Evolutionary conservation across 306 rosid species (phyloP), one percentile per base, ranked within the genome.

Genomic region (Quercus aquifolioides): DNA sequence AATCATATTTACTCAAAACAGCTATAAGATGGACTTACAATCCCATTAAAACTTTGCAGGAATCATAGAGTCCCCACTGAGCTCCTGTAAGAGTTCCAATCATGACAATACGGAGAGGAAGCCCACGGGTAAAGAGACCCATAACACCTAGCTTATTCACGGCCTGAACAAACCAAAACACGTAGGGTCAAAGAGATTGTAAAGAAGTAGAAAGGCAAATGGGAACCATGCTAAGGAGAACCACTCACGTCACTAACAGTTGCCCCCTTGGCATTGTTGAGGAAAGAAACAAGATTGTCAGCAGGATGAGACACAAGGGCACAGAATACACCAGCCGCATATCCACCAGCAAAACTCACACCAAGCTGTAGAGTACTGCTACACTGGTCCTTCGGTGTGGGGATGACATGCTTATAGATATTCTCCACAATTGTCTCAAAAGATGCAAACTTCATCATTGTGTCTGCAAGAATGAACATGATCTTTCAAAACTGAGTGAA

Each of bases 261-360:
- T 55, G 99, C 96, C 70, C 98, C 99, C 82, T 95, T 89, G 28
- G 99, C 99, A 79, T 91, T 95, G 91, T 95, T 95, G 79, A 95
- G 89, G 75, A 95, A 95, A 80, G 98, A 95, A 80, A 95, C 99
- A 23, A 95, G 98, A 71, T 95, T 95, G 87, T 95, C 99, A 23
- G 99, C 98, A 74, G 99, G 99, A 82, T 95, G 99, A 82, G 99
- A 95, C 74, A 95, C 96, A 69, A 95, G 70, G 25, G 99, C 99
- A 79, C 99, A 95, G 56, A 93, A 81, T 18, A 95, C 90, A 77
- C 99, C 99, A 13, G 99, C 99, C 54, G 93, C 54, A 28, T 95
- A 93, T 83, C 99, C 99, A 81, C 94, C 98, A 68, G 93, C 93
- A 81, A 95, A 93, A 85, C 99, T 93, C 70, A 95, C 88, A 85